Evolutionary conservation across 192 early-diverging fungal genomes (phyloP), one percentile per base, ranked within the genome.

Genomic region (Coemansia sp.): DNA sequence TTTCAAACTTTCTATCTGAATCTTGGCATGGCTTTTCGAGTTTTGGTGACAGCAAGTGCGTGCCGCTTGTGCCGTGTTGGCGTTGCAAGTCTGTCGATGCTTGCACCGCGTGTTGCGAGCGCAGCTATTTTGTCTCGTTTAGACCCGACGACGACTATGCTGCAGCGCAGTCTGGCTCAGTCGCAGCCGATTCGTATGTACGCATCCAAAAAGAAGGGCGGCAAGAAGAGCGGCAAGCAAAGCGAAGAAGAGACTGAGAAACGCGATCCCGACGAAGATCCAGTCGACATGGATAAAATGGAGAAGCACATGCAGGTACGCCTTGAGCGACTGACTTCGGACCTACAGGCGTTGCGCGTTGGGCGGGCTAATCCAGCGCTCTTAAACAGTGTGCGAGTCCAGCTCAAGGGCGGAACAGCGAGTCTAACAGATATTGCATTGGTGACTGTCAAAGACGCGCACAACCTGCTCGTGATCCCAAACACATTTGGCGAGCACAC

Each of bases 361-460:
- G 92, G 92, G 12, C 78, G 89, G 23, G 92, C 90, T 9, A 91
- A 84, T 66, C 92, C 92, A 45, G 87, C 86, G 0, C 75, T 94
- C n/a, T 71, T 94, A 64, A 90, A 92, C 61, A 69, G 81, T 12
- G 83, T 94, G 3, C 76, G 71, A 48, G 88, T 94, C 13, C 66
- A 76, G 45, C 68, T 90, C 39, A 83, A 88, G 48, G 65, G 71
- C 23, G 76, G 73, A 12, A 82, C 80, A 19, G 85, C 85, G 24
- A 64, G 78, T 13, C 68, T 95, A 20, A 71, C 84, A 1, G 86
- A 88, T 37, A 56, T 93, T 18, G 90, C 92, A 2, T 88, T 89
- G 69, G 82, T 95, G 5, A 82, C 88, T 16, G 84, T 93, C 66
- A 92, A 93, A 69, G 92, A 95, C 54, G 87, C 91, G 26, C 89